Conservation (phyloP, 768 basidiomycete species). For the Galerina sulciceps region DNA sequence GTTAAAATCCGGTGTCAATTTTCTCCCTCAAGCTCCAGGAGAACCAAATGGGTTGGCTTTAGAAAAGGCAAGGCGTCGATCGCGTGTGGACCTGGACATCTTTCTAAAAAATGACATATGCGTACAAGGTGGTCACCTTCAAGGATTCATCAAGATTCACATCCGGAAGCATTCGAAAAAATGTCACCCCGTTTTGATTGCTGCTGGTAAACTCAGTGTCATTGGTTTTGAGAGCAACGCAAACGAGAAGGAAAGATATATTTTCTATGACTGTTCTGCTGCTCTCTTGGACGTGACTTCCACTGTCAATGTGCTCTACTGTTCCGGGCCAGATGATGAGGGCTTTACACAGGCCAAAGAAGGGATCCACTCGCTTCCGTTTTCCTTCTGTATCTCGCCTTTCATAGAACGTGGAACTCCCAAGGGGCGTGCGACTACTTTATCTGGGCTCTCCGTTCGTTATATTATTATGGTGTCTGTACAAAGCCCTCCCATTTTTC, state of each 20-base stretch:
- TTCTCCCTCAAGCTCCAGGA: slow-evolving; percentile 34
- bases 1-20: slow-evolving; percentile 55
- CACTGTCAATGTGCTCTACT: slow-evolving; percentile 45
- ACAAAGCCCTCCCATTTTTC: neutral
- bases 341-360: slow-evolving; percentile 66
- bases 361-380: slow-evolving; percentile 74
- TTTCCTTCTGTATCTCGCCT: slow-evolving; percentile 68
- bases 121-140: slow-evolving; percentile 79
- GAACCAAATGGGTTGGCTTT: slow-evolving; percentile 44
- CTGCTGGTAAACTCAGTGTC: slow-evolving; percentile 77
- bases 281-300: slow-evolving; percentile 54
- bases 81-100: slow-evolving; percentile 84
- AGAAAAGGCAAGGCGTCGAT: slow-evolving; percentile 73
- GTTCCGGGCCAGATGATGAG: slow-evolving; percentile 54
- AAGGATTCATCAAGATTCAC: slow-evolving; percentile 69
- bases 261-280: slow-evolving; percentile 80
- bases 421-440: slow-evolving; percentile 60
- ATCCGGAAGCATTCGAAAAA: slow-evolving; percentile 61
- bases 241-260: slow-evolving; percentile 61
- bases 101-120: slow-evolving; percentile 73
- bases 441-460: slow-evolving; percentile 65
- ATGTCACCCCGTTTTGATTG: slow-evolving; percentile 63
- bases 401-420: slow-evolving; percentile 54
- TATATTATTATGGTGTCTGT: slow-evolving; percentile 85
- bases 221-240: slow-evolving; percentile 83